phyloP scores from a whole-genome alignment of 805 yeast species.

The Pichia nanzhaoensis region DNA sequence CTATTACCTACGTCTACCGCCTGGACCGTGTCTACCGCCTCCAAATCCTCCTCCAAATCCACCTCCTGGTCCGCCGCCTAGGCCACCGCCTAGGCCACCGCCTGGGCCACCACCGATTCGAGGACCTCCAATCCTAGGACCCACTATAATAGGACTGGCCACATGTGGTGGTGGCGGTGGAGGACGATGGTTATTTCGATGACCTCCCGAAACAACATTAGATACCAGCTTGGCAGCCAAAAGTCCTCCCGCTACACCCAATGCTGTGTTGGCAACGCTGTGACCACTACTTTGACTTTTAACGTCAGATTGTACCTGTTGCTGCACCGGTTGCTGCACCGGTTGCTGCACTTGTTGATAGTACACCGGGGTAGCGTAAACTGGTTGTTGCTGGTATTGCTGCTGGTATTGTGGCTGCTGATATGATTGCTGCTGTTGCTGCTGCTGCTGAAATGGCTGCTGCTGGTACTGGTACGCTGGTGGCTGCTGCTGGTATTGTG shows the following conservation, averaged over 20 bases:
- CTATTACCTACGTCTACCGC: not conserved
- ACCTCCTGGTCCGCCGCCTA: constrained; percentile 1
- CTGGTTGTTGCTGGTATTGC: constrained; percentile 1
- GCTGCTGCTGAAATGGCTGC: not conserved
- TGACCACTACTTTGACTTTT: not conserved
- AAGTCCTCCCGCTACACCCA: constrained; percentile 9
- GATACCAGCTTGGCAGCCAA: constrained; percentile 6
- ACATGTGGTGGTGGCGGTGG: no score
- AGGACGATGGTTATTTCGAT: not conserved
- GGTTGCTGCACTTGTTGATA: constrained; percentile 1
- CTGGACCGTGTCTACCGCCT: not conserved
- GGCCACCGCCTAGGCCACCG: not conserved
- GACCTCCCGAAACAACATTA: not conserved
- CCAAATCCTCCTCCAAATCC: constrained; percentile 1
- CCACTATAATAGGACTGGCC: no score
- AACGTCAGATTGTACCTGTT: not conserved
- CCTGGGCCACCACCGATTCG: not conserved
- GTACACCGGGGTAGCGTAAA: not conserved
- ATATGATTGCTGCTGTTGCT: not conserved
- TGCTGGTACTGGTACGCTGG: constrained; percentile 3
- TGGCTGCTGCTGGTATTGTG: not conserved
- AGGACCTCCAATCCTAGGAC: not conserved
- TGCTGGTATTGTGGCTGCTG: not conserved
- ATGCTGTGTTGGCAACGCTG: constrained; percentile 5
- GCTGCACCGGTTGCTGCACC: not conserved